Conservation (phyloP, 129 eudicot genomes). For the Kitagawia praeruptora region DNA sequence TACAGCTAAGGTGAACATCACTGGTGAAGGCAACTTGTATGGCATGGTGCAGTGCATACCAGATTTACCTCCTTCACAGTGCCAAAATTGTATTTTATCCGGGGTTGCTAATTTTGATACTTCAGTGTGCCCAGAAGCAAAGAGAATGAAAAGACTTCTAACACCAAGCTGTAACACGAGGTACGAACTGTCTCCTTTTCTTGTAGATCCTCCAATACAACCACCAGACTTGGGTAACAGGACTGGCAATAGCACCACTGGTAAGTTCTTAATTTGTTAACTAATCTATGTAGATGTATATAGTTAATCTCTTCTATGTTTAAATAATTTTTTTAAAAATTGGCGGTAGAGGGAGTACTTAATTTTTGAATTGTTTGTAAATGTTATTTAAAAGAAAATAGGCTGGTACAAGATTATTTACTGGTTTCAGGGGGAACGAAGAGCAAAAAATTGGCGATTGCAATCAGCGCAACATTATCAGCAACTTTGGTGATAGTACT, state of each 20-base stretch:
- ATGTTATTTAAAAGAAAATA: too few species aligned
- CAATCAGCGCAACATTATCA: neutral
- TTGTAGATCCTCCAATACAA: neutral
- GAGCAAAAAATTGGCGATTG: neutral
- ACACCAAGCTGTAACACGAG: neutral
- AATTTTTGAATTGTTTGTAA: too few species aligned
- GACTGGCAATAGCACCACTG: neutral
- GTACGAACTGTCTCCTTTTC: neutral
- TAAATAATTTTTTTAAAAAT: neutral
- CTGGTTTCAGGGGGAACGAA: neutral
- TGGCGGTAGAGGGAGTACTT: neutral
- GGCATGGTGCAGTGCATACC: slow-evolving; percentile 16
- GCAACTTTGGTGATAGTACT: neutral
- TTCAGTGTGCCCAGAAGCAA: neutral
- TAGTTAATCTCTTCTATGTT: neutral
- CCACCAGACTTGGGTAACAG: neutral
- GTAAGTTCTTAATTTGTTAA: neutral
- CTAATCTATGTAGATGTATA: neutral
- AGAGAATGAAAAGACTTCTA: neutral
- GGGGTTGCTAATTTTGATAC: too few species aligned
- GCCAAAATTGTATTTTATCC: neutral
- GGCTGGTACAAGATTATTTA: too few species aligned
- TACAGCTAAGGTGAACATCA: neutral
- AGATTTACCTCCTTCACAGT: neutral
- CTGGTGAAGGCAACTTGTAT: neutral